A percentile compares a stretch with the other conserved stretches of the same genome.
phyloP scores from a whole-genome alignment of 2,329 filamentous ascomycete species.

The Xylaria sp. region DNA sequence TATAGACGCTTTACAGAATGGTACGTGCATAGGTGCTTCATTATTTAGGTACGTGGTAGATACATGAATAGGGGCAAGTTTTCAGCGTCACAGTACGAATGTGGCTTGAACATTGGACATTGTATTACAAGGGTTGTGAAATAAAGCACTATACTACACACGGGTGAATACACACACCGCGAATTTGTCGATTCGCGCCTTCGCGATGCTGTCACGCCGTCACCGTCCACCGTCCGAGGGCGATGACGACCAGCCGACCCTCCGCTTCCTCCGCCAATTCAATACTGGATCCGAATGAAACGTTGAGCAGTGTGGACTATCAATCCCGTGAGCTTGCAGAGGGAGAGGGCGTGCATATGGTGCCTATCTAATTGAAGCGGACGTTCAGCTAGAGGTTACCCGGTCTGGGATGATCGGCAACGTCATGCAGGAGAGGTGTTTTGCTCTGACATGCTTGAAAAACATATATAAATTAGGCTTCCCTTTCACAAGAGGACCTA shows the following conservation, averaged over 20 bases:
- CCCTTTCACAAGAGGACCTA: background rate
- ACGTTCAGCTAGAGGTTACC: background rate
- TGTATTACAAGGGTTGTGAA: background rate
- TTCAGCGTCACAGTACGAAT: background rate
- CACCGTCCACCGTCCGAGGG: constrained; percentile 10
- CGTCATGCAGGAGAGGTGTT: background rate
- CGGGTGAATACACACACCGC: background rate
- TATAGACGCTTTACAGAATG: background rate
- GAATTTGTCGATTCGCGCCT: constrained; percentile 2
- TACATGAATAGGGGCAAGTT: too few relatives aligned
- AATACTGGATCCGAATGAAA: background rate
- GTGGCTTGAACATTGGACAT: background rate
- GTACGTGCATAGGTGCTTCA: too few relatives aligned
- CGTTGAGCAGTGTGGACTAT: background rate
- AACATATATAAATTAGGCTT: background rate
- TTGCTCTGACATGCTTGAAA: background rate
- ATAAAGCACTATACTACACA: background rate
- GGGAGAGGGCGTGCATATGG: background rate
- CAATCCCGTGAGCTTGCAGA: background rate
- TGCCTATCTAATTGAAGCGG: background rate
- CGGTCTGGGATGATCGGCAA: background rate
- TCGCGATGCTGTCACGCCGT: constrained; percentile 15
- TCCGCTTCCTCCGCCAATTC: constrained; percentile 16
- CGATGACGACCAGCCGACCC: constrained; percentile 16
- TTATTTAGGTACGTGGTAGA: too few relatives aligned